Percentiles rank a stretch among this genome's conserved stretches.
These are phyloP conservation scores for Solanum aculeatissimum DNA, from an alignment of 305 asterid genomes.

Conservation along the genomic window DNA sequence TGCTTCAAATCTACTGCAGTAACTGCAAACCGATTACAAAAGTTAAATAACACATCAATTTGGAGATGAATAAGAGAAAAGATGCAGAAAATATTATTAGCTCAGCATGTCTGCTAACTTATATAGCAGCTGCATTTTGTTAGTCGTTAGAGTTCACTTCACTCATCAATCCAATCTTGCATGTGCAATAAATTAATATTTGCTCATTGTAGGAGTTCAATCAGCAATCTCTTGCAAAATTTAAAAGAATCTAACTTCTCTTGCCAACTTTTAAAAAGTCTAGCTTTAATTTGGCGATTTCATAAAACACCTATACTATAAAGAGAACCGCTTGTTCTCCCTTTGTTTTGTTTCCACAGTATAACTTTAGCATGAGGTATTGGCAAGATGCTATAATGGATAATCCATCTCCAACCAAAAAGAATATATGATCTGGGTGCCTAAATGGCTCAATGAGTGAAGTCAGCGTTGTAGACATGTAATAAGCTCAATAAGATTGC, in stretches of 20 bases:
- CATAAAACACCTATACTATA: neutral
- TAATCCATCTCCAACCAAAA: neutral
- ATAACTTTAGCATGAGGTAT: neutral
- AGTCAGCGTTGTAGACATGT: neutral
- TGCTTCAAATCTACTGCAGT: constrained; percentile 87
- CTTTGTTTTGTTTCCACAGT: neutral
- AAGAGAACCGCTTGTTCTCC: neutral
- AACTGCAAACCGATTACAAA: constrained; percentile 30
- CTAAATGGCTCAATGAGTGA: neutral
- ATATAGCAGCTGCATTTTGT: neutral
- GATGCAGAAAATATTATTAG: neutral
- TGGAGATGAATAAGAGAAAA: neutral
- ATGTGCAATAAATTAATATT: neutral
- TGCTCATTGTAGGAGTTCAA: neutral
- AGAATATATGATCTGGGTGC: neutral
- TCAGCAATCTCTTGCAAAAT: neutral
- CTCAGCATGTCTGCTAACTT: neutral
- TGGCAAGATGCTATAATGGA: neutral
- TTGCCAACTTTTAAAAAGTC: neutral
- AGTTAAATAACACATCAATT: neutral
- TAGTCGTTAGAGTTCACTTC: neutral
- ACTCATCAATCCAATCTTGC: neutral
- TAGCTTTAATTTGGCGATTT: neutral
- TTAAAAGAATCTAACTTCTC: neutral
- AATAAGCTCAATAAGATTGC: neutral